Evolutionary conservation across 805 yeast genomes (phyloP), one percentile per base, ranked within the genome.

Genomic region (Yarrowia sp.): DNA sequence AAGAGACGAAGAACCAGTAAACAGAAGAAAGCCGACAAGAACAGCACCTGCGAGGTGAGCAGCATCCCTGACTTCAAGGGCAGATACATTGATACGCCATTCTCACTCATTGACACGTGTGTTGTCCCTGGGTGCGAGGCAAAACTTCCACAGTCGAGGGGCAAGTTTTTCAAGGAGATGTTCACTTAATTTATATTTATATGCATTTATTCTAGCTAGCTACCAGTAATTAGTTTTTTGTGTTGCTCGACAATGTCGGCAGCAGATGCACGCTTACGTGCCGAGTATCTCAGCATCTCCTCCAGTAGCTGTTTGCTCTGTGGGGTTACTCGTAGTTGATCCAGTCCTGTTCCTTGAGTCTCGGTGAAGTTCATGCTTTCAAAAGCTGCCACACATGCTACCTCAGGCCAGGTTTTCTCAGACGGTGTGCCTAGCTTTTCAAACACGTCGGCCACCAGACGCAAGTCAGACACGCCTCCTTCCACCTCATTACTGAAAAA

Each of bases 401-500:
- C 33, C 51, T 68, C 61, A 57, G 76, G 69, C 75, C 72, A 70
- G 5, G 62, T 43, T 9, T 65, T 65, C 4, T 48, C 48, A 7
- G 67, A 66, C 0, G 92, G 92, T 0, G 90, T 83, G 0, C 96
- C 96, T 70, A 89, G 84, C 1, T 74, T 75, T 14, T 75, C 72
- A 68, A 88, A 82, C 0, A 87, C 82, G 17, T 81, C 76, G 8
- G 82, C 76, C n/a, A 87, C 76, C 15, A 90, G 76, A 3, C 81
- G 78, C 51, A 90, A 76, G 69, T 90, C 96, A 66, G 84, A 74
- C 1, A 81, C 79, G 0, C 72, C 75, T 2, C 28, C 48, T 8
- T 38, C 13, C 36, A 68, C 71, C 36, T 78, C 81, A 11, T 71
- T 72, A 0, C 72, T 72, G 41, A 81, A 77, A 4, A 80, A 76